A percentile compares a stretch with the other conserved stretches of the same genome.
phyloP scores from a whole-genome alignment of 805 yeast species.

The Myxozyma lipomycoides region DNA sequence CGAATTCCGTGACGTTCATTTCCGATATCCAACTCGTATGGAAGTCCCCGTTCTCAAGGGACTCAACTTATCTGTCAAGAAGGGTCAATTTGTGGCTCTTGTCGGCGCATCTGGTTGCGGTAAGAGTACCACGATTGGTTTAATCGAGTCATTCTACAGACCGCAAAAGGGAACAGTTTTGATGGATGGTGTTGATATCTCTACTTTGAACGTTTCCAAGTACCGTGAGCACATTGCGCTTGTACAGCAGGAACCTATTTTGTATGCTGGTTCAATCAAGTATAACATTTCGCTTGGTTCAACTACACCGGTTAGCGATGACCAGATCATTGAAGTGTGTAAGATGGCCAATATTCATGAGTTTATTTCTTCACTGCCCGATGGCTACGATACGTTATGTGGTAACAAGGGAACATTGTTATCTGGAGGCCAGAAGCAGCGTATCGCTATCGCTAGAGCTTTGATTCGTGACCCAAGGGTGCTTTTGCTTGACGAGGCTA shows the following conservation, averaged over 20 bases:
- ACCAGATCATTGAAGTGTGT: constrained; percentile 43
- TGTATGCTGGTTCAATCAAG: constrained; percentile 74
- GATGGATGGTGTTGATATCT: constrained; percentile 52
- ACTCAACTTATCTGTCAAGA: constrained; percentile 45
- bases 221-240: constrained; percentile 53
- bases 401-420: constrained; percentile 49
- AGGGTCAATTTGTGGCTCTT: constrained; percentile 81
- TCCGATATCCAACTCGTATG: constrained; percentile 36
- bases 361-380: constrained; percentile 52
- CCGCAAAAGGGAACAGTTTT: constrained; percentile 48
- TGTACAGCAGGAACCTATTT: constrained; percentile 54
- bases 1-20: constrained; percentile 41
- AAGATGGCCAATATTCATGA: constrained; percentile 50
- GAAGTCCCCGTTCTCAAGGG: constrained; percentile 33
- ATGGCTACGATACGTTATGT: constrained; percentile 49
- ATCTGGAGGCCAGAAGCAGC: constrained; percentile 66
- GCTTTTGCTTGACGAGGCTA: constrained; percentile 56
- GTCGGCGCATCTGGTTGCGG: constrained; percentile 78
- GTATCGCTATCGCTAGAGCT: constrained; percentile 62
- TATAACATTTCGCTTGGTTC: constrained; percentile 59
- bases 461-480: constrained; percentile 54
- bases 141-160: constrained; percentile 51
- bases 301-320: constrained; percentile 36
- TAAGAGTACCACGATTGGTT: constrained; percentile 45
- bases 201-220: constrained; percentile 47